Conservation (phyloP, 2,329 filamentous ascomycete genomes). For the Claviceps cyperi region DNA sequence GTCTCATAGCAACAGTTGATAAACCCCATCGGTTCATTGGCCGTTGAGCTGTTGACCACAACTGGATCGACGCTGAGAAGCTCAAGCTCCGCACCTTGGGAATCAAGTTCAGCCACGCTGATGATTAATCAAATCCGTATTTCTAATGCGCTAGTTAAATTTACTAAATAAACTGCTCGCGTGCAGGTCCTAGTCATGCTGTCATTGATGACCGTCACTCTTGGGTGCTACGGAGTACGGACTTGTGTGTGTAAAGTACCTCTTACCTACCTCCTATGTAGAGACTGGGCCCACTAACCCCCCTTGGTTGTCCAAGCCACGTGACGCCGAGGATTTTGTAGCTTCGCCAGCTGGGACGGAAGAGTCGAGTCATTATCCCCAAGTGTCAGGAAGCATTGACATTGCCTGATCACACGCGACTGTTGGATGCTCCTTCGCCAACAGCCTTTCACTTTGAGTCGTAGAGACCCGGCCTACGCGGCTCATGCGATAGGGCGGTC, state of each 20-base stretch:
- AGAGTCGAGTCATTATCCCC: conserved; percentile 13
- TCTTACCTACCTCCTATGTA: no score
- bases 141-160: no score
- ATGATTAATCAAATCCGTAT: not conserved
- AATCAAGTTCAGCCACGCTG: not conserved
- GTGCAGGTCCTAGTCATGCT: not conserved
- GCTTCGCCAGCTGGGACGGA: conserved; percentile 7
- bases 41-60: no score
- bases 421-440: conserved; percentile 7
- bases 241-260: no score
- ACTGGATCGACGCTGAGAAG: no score
- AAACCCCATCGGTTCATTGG: not conserved
- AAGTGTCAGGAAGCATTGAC: conserved; percentile 8
- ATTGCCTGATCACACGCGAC: conserved; percentile 9
- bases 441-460: conserved; percentile 3
- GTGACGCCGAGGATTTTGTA: conserved; percentile 19
- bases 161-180: no score
- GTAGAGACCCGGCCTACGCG: conserved; percentile 11
- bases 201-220: conserved; percentile 1
- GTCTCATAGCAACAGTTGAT: not conserved
- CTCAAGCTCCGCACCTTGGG: no score
- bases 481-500: conserved; percentile 20
- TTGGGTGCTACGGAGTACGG: not conserved
- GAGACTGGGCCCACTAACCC: not conserved
- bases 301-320: conserved; percentile 9